Evolutionary conservation across 2,329 filamentous ascomycete species (phyloP).

Genomic region (Talaromyces atroroseus): DNA sequence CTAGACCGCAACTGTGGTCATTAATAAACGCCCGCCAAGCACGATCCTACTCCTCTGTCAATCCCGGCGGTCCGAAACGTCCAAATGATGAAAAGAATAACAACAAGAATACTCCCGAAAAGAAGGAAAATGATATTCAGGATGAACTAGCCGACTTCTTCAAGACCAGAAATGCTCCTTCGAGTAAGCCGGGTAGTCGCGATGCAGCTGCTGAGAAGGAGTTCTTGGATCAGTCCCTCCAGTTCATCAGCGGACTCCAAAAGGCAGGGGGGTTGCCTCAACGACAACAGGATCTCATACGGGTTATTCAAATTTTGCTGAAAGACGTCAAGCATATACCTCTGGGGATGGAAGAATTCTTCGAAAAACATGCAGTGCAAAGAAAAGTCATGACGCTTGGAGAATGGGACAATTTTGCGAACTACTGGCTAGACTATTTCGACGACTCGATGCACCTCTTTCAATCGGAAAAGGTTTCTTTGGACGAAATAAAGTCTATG

Average conservation of each 20-base stretch:
- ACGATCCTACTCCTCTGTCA: conserved; percentile 41
- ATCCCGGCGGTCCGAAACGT: conserved; percentile 41
- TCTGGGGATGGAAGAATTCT: conserved; percentile 11
- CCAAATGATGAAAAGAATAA: conserved; percentile 23
- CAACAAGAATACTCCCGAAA: conserved; percentile 7
- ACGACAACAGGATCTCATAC: conserved; percentile 1
- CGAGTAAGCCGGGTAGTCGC: conserved; percentile 40
- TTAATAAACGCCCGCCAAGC: conserved; percentile 27
- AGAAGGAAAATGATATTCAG: conserved; percentile 18
- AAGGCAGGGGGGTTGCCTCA: not conserved
- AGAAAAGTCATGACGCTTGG: conserved; percentile 5
- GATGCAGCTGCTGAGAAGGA: conserved; percentile 42
- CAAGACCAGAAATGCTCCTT: conserved; percentile 3
- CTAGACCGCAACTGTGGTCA: conserved; percentile 35
- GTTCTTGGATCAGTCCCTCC: conserved; percentile 6
- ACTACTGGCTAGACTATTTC: conserved; percentile 4
- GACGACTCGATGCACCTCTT: not conserved
- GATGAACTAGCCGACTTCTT: conserved; percentile 5
- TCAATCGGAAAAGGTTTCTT: conserved; percentile 1
- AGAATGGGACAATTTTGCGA: conserved; percentile 8
- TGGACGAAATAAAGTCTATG: conserved; percentile 3
- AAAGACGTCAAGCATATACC: conserved; percentile 6
- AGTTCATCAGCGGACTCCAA: conserved; percentile 1
- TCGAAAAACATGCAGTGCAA: conserved; percentile 9
- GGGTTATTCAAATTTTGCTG: not conserved